phyloP scores from a whole-genome alignment of 179 eudicot species.

The Heliamphora ciliata region DNA sequence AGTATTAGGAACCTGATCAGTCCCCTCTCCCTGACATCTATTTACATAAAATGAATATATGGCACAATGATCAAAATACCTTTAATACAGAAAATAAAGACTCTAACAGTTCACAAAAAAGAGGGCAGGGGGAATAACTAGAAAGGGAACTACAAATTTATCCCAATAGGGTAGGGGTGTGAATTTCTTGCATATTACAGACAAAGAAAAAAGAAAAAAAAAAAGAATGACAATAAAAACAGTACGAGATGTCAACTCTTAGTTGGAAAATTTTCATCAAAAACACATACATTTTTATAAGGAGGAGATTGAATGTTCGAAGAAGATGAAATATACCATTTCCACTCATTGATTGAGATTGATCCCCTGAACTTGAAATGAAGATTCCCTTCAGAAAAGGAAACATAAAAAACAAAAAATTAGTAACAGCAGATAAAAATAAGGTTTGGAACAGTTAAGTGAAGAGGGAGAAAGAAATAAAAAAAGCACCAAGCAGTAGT shows the following conservation, averaged over 20 bases:
- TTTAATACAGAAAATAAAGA: too few relatives aligned
- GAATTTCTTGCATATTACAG: conserved; percentile 5
- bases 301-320: background rate
- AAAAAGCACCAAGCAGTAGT: background rate
- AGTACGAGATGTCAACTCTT: background rate
- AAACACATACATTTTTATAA: background rate
- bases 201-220: background rate
- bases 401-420: conserved; percentile 11
- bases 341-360: conserved; percentile 72
- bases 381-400: conserved; percentile 63
- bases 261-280: background rate
- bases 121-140: background rate
- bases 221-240: background rate
- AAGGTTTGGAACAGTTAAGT: background rate
- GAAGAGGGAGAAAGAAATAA: conserved; percentile 1
- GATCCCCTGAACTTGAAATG: conserved; percentile 88
- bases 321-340: conserved; percentile 54
- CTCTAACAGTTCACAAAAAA: background rate
- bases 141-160: too few relatives aligned
- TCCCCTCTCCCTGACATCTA: too few relatives aligned
- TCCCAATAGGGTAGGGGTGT: background rate
- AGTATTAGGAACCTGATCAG: too few relatives aligned
- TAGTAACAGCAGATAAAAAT: background rate
- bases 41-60: too few relatives aligned
- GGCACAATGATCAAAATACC: too few relatives aligned